Evolutionary conservation across 495 filamentous ascomycete species (phyloP).

Genomic region (Lophiostoma macrostomum): DNA sequence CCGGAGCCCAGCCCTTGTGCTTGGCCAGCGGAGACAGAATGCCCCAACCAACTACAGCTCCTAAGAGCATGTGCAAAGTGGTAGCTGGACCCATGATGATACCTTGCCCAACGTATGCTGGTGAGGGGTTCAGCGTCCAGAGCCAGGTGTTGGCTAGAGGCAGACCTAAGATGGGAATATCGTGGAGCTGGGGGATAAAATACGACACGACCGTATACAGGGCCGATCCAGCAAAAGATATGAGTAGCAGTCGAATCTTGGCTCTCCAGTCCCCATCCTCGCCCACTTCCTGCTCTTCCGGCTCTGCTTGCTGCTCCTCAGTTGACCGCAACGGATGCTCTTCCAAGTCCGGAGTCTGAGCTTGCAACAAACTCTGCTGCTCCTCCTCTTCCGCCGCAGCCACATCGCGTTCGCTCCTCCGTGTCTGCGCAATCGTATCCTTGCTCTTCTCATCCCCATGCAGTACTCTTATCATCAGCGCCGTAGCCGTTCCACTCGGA

Average conservation of each 20-base stretch:
- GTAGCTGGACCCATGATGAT: conserved; percentile 89
- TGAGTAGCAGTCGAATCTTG: conserved; percentile 58
- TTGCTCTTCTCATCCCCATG: conserved; percentile 58
- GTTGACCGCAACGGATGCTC: conserved; percentile 9
- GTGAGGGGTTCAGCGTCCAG: conserved; percentile 93
- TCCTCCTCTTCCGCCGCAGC: conserved; percentile 24
- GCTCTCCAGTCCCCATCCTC: conserved; percentile 57
- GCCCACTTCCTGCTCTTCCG: conserved; percentile 35
- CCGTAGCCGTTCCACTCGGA: conserved; percentile 91
- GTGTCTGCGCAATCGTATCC: conserved; percentile 25
- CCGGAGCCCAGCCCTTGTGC: conserved; percentile 81
- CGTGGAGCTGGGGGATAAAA: conserved; percentile 81
- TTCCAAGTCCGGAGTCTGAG: background rate
- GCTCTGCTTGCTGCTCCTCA: conserved; percentile 4
- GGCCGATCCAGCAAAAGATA: conserved; percentile 58
- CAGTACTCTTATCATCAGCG: conserved; percentile 83
- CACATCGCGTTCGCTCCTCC: background rate
- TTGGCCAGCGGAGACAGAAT: conserved; percentile 87
- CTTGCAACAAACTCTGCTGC: conserved; percentile 19
- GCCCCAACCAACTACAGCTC: conserved; percentile 87
- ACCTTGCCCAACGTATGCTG: conserved; percentile 86
- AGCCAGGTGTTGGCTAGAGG: conserved; percentile 76
- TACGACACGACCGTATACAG: conserved; percentile 80
- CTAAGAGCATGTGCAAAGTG: conserved; percentile 92
- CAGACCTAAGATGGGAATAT: conserved; percentile 79